Evolutionary conservation across 2,329 filamentous ascomycete genomes (phyloP), one percentile per base, ranked within the genome.

Genomic region (Xylaria sp.): DNA sequence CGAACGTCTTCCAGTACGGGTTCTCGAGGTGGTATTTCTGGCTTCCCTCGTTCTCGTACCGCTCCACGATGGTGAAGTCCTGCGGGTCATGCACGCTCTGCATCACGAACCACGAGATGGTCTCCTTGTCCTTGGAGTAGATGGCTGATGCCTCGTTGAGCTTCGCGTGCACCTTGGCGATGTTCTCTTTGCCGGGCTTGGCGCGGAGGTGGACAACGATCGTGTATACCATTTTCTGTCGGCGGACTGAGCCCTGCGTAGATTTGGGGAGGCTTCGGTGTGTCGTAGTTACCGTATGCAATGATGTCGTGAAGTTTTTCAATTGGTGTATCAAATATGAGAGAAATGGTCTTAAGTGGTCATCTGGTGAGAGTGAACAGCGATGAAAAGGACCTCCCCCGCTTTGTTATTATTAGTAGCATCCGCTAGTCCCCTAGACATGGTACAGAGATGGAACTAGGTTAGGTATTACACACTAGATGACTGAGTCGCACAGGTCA

Each of bases 1-100:
- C 91, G 75, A 93, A 93, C 0, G 91, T 92, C 83, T 92, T 86
- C 90, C 90, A 92, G 83, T 92, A 92, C 0, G 90, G 90, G 80
- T 92, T 92, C 76, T 87, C 85, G 20, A 90, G 83, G 76, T 90
- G 88, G 75, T 90, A 90, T 72, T 89, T 86, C 78, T 90, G 88
- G 75, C 83, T 85, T 81, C 86, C 72, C 62, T 93, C 91, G 69
- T 90, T 85, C 75, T 87, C 85, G 80, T 92, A 94, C 39, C 91
- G 84, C 82, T 94, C 91, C 56, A 94, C 91, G 75, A 94, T 92
- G 57, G 89, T 92, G 80, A 94, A 94, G 59, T 90, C 88, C 67
- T 90, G 85, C 54, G 85, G 85, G 78, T 93, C 91, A 75, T 87
- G 84, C 67, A 89, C 85, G 75, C 90, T 89, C 82, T 93, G 91